Conservation (phyloP, 1,284 basidiomycete species). For the Grifola frondosa region DNA sequence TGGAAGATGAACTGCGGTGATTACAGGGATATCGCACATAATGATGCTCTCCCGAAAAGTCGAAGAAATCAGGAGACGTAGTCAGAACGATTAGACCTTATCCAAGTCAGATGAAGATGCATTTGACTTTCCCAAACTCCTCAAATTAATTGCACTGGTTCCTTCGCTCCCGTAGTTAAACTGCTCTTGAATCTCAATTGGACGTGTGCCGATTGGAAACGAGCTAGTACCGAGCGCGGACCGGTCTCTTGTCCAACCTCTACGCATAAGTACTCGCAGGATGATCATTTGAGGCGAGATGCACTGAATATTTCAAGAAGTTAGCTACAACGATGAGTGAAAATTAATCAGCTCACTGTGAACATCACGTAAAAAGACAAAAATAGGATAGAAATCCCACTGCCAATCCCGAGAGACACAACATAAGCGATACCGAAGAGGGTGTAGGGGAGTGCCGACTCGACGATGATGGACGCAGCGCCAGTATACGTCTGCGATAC, state of each 20-base stretch:
- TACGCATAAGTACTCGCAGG: conserved; percentile 15
- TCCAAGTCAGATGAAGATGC: too few relatives aligned
- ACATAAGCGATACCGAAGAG: conserved; percentile 14
- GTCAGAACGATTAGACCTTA: too few relatives aligned
- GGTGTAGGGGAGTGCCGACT: conserved; percentile 11
- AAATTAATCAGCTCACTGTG: conserved; percentile 11
- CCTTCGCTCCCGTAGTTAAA: too few relatives aligned
- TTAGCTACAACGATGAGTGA: not conserved
- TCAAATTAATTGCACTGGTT: too few relatives aligned
- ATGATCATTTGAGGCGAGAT: conserved; percentile 21
- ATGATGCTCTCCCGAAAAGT: too few relatives aligned
- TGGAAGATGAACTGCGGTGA: too few relatives aligned
- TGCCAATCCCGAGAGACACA: conserved; percentile 11
- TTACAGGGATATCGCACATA: too few relatives aligned
- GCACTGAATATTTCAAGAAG: conserved; percentile 8
- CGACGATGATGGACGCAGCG: conserved; percentile 11
- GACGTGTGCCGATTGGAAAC: too few relatives aligned
- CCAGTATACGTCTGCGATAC: conserved; percentile 9
- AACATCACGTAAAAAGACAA: conserved; percentile 17
- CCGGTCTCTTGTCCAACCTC: conserved; percentile 16
- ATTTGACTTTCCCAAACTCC: too few relatives aligned
- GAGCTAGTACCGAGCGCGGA: too few relatives aligned
- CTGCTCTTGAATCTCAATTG: too few relatives aligned
- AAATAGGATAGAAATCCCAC: conserved; percentile 10
- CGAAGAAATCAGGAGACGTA: too few relatives aligned